Percentiles rank a stretch among this genome's conserved stretches.
These are phyloP conservation scores for Davidsoniella virescens DNA, from an alignment of 2,329 filamentous ascomycete genomes.

Conservation along the genomic window DNA sequence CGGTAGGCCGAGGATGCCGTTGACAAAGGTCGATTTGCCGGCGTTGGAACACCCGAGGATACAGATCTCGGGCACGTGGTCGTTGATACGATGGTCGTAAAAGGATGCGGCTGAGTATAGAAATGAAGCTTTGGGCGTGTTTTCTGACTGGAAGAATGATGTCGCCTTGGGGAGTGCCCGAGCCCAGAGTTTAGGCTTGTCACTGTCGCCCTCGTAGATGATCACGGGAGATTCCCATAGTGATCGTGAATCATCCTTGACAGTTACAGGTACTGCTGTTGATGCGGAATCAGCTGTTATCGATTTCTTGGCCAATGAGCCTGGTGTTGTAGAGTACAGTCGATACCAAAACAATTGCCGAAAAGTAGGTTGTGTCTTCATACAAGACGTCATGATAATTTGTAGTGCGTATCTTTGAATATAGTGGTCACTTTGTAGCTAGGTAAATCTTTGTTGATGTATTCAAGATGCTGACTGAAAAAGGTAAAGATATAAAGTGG, in stretches of 20 bases:
- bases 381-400: too few species aligned
- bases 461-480: too few species aligned
- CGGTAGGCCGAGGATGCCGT: slow-evolving; percentile 48
- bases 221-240: slow-evolving; percentile 8
- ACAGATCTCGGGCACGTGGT: slow-evolving; percentile 45
- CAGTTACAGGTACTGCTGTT: background rate
- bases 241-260: background rate
- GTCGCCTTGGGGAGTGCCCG: slow-evolving; percentile 4
- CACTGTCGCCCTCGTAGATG: slow-evolving; percentile 1
- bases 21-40: slow-evolving; percentile 79
- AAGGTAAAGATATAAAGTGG: too few species aligned
- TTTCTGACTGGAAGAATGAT: slow-evolving; percentile 4
- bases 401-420: too few species aligned
- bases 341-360: too few species aligned
- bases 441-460: too few species aligned
- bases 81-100: slow-evolving; percentile 34
- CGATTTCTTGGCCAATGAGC: too few species aligned
- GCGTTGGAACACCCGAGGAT: slow-evolving; percentile 79
- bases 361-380: too few species aligned
- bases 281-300: background rate
- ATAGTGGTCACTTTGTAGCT: too few species aligned
- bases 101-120: slow-evolving; percentile 35
- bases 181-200: background rate
- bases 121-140: slow-evolving; percentile 19
- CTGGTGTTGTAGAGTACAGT: too few species aligned